These are phyloP conservation scores for Aspergillus tubingensis DNA, from an alignment of 2,329 filamentous ascomycete genomes.

Conservation along the genomic window DNA sequence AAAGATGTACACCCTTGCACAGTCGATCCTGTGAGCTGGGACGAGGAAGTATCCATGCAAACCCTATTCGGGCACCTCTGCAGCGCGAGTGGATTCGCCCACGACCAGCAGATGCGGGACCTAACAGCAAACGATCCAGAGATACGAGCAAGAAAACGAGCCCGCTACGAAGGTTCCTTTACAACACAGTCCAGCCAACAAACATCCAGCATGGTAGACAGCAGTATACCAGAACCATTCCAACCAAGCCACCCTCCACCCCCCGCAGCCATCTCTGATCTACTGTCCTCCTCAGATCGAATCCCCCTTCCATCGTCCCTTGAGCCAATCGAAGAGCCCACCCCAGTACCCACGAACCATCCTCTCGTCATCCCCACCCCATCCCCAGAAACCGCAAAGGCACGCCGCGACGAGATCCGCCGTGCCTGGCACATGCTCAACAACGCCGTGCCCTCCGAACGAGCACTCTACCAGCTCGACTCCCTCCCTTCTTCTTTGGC, in stretches of 20 bases:
- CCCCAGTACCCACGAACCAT: neutral
- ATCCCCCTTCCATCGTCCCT: conserved; percentile 11
- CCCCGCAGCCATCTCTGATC: neutral
- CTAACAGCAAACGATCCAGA: conserved; percentile 26
- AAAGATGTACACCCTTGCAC: conserved; percentile 83
- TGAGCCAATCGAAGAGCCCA: conserved; percentile 11
- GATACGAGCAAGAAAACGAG: conserved; percentile 21
- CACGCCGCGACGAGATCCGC: conserved; percentile 27
- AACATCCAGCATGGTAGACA: conserved; percentile 15
- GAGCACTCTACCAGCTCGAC: conserved; percentile 24
- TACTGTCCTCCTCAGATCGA: conserved; percentile 3
- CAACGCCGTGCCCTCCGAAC: conserved; percentile 18
- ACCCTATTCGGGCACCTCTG: conserved; percentile 72
- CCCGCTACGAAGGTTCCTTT: conserved; percentile 18
- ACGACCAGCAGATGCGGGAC: conserved; percentile 64
- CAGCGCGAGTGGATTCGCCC: conserved; percentile 59
- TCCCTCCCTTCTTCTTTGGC: conserved; percentile 33
- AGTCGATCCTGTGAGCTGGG: conserved; percentile 65
- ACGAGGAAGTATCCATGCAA: conserved; percentile 62
- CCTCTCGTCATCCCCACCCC: conserved; percentile 8
- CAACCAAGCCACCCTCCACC: neutral
- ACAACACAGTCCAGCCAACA: conserved; percentile 26
- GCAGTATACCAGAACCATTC: neutral
- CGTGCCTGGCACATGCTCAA: conserved; percentile 30
- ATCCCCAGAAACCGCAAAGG: conserved; percentile 13